These are phyloP conservation scores for Coniochaeta ligniaria DNA, from an alignment of 2,329 filamentous ascomycete species.

Conservation along the genomic window DNA sequence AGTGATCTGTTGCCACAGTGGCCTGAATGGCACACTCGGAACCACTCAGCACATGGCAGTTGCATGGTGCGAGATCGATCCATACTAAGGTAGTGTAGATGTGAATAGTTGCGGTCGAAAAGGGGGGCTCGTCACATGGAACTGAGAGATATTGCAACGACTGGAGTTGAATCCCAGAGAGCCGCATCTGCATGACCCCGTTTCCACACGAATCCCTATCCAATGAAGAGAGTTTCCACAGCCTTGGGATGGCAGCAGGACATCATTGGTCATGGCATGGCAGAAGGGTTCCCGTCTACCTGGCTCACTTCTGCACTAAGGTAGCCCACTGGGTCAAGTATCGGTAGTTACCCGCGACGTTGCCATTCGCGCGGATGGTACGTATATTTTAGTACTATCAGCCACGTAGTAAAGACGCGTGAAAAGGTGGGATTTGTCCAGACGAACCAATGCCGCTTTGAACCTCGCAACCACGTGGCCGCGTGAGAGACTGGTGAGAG, in stretches of 20 bases:
- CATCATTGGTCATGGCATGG: background rate
- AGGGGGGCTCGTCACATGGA: background rate
- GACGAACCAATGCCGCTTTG: too few relatives aligned
- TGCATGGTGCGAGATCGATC: background rate
- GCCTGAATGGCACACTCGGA: background rate
- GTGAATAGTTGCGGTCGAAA: background rate
- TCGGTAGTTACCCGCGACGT: background rate
- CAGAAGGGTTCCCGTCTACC: background rate
- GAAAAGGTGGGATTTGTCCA: too few relatives aligned
- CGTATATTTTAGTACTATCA: background rate
- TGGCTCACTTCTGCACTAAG: background rate
- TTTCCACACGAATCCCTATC: background rate
- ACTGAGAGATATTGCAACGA: background rate
- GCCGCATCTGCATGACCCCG: background rate
- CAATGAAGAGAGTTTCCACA: background rate
- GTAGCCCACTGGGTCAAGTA: background rate
- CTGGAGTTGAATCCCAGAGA: background rate
- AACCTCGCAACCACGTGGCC: too few relatives aligned
- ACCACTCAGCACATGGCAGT: background rate
- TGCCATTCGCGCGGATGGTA: background rate
- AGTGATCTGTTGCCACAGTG: background rate
- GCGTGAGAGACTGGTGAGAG: too few relatives aligned
- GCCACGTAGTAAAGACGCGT: too few relatives aligned
- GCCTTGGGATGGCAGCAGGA: background rate
- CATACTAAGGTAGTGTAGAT: background rate